A percentile compares a stretch with the other conserved stretches of the same genome.
phyloP scores from a whole-genome alignment of 106 monocot genomes.

The Dioscorea alata region DNA sequence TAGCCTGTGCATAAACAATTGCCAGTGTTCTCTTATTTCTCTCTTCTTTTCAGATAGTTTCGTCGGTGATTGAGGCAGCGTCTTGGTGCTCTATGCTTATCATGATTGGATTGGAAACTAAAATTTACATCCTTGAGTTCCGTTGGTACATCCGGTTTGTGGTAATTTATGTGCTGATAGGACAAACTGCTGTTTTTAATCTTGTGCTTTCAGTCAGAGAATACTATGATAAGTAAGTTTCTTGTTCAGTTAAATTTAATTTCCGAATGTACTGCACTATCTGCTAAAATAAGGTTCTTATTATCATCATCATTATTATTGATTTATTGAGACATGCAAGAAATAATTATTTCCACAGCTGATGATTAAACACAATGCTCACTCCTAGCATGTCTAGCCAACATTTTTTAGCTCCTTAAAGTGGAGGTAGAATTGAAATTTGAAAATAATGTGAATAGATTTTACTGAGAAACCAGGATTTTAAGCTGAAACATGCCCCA shows the following conservation, averaged over 20 bases:
- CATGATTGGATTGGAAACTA: constrained; percentile 72
- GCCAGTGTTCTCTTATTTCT: background rate
- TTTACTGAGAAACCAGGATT: too few relatives aligned
- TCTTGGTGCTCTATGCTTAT: constrained; percentile 64
- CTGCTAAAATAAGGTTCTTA: background rate
- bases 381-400: background rate
- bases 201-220: constrained; percentile 58
- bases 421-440: background rate
- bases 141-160: constrained; percentile 92
- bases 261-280: constrained; percentile 1
- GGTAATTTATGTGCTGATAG: constrained; percentile 65
- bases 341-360: too few relatives aligned
- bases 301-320: too few relatives aligned
- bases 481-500: too few relatives aligned
- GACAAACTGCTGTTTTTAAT: constrained; percentile 59
- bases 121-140: constrained; percentile 73
- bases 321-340: too few relatives aligned
- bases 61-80: constrained; percentile 38
- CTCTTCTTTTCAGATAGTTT: constrained; percentile 44
- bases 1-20: too few relatives aligned
- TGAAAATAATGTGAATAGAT: too few relatives aligned
- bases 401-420: background rate
- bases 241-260: background rate
- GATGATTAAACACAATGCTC: too few relatives aligned
- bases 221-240: constrained; percentile 53